These are phyloP conservation scores for Kwoniella dejecticola DNA, from an alignment of 768 basidiomycete genomes.

Conservation along the genomic window DNA sequence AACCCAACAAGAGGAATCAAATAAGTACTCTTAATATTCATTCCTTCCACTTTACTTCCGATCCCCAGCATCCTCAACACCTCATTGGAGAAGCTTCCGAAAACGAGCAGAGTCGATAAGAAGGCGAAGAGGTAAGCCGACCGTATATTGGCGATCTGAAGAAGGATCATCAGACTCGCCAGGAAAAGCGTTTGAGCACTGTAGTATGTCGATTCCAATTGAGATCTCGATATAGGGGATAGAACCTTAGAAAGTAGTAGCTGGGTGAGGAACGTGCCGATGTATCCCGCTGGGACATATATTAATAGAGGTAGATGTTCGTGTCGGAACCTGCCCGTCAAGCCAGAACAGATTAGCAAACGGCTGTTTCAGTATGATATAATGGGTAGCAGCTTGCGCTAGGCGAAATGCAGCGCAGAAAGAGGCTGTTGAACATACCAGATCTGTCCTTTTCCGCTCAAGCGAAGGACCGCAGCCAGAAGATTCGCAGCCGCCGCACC, in stretches of 20 bases:
- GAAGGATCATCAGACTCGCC: conserved; percentile 61
- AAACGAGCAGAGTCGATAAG: conserved; percentile 64
- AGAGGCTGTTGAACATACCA: too few relatives aligned
- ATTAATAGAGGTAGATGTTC: conserved; percentile 68
- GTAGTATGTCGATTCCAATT: conserved; percentile 66
- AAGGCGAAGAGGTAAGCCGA: conserved; percentile 72
- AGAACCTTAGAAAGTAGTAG: conserved; percentile 54
- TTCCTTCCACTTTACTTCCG: conserved; percentile 34
- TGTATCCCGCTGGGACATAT: conserved; percentile 73
- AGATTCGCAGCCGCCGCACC: conserved; percentile 68
- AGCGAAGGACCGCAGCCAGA: conserved; percentile 70
- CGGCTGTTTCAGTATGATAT: too few relatives aligned
- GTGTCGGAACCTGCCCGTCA: conserved; percentile 67
- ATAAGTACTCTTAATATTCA: conserved; percentile 21
- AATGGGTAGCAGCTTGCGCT: too few relatives aligned
- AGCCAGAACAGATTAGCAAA: too few relatives aligned
- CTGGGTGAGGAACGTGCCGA: conserved; percentile 72
- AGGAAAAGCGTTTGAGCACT: conserved; percentile 65
- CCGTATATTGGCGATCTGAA: conserved; percentile 71
- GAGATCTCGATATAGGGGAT: conserved; percentile 59
- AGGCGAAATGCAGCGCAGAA: too few relatives aligned
- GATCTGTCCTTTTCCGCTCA: conserved; percentile 71
- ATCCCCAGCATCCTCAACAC: conserved; percentile 18
- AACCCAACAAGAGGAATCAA: conserved; percentile 33
- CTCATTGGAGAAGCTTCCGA: conserved; percentile 62